These are phyloP conservation scores for Rubus parviflorus DNA, from an alignment of 306 rosid genomes.

Conservation along the genomic window DNA sequence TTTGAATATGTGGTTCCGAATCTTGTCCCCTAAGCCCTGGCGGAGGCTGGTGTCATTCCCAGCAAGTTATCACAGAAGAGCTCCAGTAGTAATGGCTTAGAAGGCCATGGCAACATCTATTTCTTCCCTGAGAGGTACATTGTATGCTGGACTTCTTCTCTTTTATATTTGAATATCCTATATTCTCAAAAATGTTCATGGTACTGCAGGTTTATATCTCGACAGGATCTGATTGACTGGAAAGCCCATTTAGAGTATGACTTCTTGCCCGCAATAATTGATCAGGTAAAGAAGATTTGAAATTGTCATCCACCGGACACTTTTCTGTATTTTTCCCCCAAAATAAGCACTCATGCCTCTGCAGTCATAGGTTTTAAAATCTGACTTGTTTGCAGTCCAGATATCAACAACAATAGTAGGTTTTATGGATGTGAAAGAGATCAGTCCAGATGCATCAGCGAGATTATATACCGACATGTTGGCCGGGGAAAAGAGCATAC, in stretches of 20 bases:
- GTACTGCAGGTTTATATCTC: conserved; percentile 65
- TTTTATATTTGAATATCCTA: conserved; percentile 22
- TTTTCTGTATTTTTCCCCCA: background rate
- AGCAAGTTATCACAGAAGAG: conserved; percentile 65
- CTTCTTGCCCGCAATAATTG: conserved; percentile 43
- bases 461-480: conserved; percentile 71
- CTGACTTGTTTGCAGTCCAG: conserved; percentile 99
- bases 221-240: conserved; percentile 90
- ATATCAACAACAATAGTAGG: conserved; percentile 68
- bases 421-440: conserved; percentile 88
- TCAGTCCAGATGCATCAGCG: conserved; percentile 48
- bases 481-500: conserved; percentile 70
- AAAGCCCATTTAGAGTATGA: conserved; percentile 81
- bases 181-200: conserved; percentile 25
- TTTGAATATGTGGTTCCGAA: conserved; percentile 31
- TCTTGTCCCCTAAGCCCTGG: conserved; percentile 54
- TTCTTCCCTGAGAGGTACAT: conserved; percentile 77
- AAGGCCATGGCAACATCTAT: conserved; percentile 26
- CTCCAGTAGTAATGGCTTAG: conserved; percentile 34
- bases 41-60: conserved; percentile 83
- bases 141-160: conserved; percentile 3
- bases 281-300: conserved; percentile 56
- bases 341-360: conserved; percentile 22
- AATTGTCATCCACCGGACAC: conserved; percentile 12
- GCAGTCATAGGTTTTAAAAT: conserved; percentile 60